Evolutionary conservation across 208 protist species (phyloP).

Genomic region (Dictyostelium gargantuum): DNA sequence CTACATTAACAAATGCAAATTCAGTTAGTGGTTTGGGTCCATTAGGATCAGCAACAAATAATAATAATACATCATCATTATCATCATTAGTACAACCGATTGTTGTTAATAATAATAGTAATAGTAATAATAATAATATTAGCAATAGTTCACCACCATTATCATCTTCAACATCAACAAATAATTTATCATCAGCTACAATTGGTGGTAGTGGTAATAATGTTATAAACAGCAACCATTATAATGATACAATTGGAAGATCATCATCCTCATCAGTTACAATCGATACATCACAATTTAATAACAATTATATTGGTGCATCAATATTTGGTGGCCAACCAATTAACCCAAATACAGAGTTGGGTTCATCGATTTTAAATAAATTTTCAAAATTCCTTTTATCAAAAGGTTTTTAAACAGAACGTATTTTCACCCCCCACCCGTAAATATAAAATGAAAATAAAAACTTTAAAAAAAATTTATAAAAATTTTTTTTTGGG

Average conservation of each 20-base stretch:
- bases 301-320: not conserved
- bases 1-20: not conserved
- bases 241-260: no score
- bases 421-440: conserved; percentile 14
- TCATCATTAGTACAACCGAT: not conserved
- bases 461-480: conserved; percentile 43
- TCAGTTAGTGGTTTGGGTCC: not conserved
- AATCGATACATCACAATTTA: not conserved
- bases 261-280: no score
- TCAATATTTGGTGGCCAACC: not conserved
- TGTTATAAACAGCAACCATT: no score
- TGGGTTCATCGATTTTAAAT: not conserved
- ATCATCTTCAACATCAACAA: not conserved
- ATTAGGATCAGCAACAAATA: not conserved
- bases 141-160: not conserved
- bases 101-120: not conserved
- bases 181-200: not conserved
- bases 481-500: no score
- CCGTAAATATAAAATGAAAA: conserved; percentile 19
- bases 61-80: not conserved
- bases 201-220: not conserved
- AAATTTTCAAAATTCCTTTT: conserved; percentile 17
- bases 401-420: not conserved
- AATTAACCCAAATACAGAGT: conserved; percentile 2
- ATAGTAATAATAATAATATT: not conserved